Conservation (phyloP, 192 early-diverging fungal genomes). For the Obelidium mucronatum region DNA sequence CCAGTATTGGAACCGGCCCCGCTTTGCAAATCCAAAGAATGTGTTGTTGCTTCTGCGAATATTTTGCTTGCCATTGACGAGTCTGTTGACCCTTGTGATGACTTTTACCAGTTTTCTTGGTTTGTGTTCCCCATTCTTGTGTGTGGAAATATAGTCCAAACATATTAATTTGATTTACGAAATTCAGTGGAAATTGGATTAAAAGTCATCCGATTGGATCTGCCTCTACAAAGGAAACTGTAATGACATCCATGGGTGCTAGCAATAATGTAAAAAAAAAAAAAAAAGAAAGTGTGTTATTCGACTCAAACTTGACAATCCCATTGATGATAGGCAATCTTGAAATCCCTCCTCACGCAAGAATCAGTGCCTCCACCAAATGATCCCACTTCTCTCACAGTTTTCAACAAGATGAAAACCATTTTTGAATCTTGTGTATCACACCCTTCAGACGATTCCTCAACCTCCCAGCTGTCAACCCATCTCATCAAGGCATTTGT, state of each 20-base stretch:
- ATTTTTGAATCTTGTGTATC: conserved; percentile 10
- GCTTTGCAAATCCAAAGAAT: conserved; percentile 29
- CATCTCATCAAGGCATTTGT: not conserved
- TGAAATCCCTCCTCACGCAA: conserved; percentile 1
- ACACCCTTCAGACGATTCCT: not conserved
- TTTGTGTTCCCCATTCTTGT: not conserved
- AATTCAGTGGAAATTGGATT: conserved; percentile 26
- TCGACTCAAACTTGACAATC: too few species aligned
- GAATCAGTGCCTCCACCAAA: not conserved
- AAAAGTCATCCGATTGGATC: conserved; percentile 16
- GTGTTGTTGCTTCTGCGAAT: conserved; percentile 13
- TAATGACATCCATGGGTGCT: not conserved
- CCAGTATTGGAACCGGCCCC: conserved; percentile 30
- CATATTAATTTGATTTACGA: not conserved
- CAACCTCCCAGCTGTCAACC: not conserved
- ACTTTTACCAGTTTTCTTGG: conserved; percentile 36
- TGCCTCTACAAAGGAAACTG: not conserved
- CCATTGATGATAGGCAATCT: not conserved
- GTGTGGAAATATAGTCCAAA: not conserved
- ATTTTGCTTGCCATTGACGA: conserved; percentile 21
- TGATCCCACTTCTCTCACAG: not conserved
- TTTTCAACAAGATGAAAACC: conserved; percentile 15
- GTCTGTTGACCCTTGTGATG: conserved; percentile 28
- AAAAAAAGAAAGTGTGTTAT: too few species aligned
- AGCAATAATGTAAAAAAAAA: conserved; percentile 15